A percentile compares a stretch with the other conserved stretches of the same genome.
Evolutionary conservation across 495 filamentous ascomycete species (phyloP).

Genomic region (Geopyxis carbonaria): DNA sequence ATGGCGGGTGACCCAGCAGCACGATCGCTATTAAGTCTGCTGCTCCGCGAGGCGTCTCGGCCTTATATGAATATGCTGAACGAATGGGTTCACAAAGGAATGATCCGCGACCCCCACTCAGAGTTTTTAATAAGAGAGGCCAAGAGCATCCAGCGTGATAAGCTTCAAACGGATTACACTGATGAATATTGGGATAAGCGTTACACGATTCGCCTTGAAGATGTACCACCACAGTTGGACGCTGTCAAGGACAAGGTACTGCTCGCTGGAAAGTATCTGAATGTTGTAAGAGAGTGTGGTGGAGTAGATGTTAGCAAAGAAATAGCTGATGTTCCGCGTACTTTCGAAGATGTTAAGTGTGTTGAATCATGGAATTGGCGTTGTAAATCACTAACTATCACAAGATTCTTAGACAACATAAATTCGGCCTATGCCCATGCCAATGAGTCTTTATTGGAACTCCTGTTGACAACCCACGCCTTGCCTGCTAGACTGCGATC

Average conservation of each 20-base stretch:
- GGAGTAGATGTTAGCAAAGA: constrained; percentile 87
- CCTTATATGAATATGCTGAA: constrained; percentile 98
- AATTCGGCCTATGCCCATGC: constrained; percentile 88
- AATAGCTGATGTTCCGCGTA: constrained; percentile 71
- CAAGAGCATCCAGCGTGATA: constrained; percentile 80
- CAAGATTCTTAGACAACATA: constrained; percentile 79
- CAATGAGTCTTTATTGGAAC: constrained; percentile 78
- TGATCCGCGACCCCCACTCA: constrained; percentile 80
- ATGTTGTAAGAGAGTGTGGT: constrained; percentile 91
- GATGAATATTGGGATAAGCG: constrained; percentile 98
- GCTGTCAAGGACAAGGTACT: constrained; percentile 85
- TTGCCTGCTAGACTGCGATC: constrained; percentile 73
- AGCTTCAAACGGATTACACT: constrained; percentile 87
- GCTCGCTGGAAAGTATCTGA: constrained; percentile 90
- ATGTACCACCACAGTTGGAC: constrained; percentile 84
- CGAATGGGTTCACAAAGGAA: constrained; percentile 93
- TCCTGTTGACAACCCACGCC: constrained; percentile 82
- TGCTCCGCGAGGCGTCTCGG: constrained; percentile 73
- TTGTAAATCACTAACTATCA: too few relatives aligned
- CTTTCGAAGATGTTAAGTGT: constrained; percentile 57
- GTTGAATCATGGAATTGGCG: too few relatives aligned
- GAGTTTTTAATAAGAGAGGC: constrained; percentile 94
- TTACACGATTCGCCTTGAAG: constrained; percentile 80
- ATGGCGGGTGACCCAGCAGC: constrained; percentile 91
- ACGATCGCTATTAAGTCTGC: constrained; percentile 53